Evolutionary conservation across 345 rosid genomes (phyloP), one percentile per base, ranked within the genome.

Genomic region (Orychophragmus violaceus): DNA sequence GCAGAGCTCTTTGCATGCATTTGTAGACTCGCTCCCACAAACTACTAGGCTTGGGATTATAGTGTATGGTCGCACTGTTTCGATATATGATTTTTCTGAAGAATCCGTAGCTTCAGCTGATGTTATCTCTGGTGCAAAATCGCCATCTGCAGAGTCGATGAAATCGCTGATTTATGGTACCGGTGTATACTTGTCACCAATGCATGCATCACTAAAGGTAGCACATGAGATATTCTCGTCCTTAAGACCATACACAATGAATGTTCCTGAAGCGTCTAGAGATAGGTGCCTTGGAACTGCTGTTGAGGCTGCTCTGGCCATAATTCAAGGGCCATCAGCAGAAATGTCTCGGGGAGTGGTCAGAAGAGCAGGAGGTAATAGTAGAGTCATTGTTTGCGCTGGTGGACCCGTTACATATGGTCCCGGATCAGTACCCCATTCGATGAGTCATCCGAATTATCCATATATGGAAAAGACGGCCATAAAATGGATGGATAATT

Each of bases 1-100:
- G 62, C 99, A 95, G 68, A 86, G 99, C 75, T 95, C 99, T 35
- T 80, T 95, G 79, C 99, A 95, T 66, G 99, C 99, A 17, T 91
- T 95, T 74, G 83, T 82, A 0, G 97, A 95, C 81, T 87, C 93
- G 23, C 83, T 91, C 66, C 84, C 91, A 35, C 84, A 87, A 41
- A 79, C 82, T 12, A 82, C 95, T 12, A 91, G 93, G 78, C 79
- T 91, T 74, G 99, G 97, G 71, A 87, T 95, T 44, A 68, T 95
- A 70, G 60, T 82, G 33, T 95, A 88, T 79, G 91, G 97, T 9
- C 82, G 95, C 29, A 82, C 96, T 10, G 86, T 91, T 49, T 95
- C 99, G 4, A 80, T 95, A 65, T 91, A 82, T 70, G 99, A 95
- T 78, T 95, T 89, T 76, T 87, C 97, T 37, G 95, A 89, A 83